Percentiles rank a stretch among this genome's conserved stretches.
phyloP scores from a whole-genome alignment of 2,329 filamentous ascomycete species.

The Fusarium subtropicale region DNA sequence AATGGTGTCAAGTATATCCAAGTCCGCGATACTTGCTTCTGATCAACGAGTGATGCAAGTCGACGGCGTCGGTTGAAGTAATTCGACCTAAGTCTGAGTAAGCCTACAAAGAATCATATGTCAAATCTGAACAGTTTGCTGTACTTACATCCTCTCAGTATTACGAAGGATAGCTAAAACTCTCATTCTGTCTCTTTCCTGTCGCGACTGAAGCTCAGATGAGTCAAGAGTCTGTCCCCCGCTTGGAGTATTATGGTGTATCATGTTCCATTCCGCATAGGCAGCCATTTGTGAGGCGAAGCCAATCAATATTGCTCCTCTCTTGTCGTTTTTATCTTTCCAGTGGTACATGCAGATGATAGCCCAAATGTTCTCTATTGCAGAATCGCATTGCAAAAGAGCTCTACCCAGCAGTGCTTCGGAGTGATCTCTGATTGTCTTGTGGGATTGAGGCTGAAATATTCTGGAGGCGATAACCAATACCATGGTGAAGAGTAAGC shows the following conservation, averaged over 20 bases:
- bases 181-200: not conserved
- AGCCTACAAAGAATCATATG: not conserved
- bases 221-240: accelerated
- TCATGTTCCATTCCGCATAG: not conserved
- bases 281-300: not conserved
- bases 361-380: slow-evolving; percentile 6
- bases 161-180: not conserved
- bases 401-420: not conserved
- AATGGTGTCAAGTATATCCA: not conserved
- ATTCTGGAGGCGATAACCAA: not conserved
- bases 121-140: accelerated
- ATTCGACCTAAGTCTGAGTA: not conserved
- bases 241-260: accelerated
- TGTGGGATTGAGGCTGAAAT: slow-evolving; percentile 1
- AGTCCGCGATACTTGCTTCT: not conserved
- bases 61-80: not conserved
- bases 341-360: slow-evolving; percentile 11
- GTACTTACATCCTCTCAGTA: not conserved
- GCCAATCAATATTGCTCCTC: not conserved
- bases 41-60: accelerated
- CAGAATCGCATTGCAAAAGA: not conserved
- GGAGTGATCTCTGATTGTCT: not conserved
- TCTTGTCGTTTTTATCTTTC: not conserved
- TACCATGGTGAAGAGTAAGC: not conserved
- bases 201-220: not conserved